Evolutionary conservation across 768 basidiomycete species (phyloP), one percentile per base, ranked within the genome.

Genomic region (Mycena crocata): DNA sequence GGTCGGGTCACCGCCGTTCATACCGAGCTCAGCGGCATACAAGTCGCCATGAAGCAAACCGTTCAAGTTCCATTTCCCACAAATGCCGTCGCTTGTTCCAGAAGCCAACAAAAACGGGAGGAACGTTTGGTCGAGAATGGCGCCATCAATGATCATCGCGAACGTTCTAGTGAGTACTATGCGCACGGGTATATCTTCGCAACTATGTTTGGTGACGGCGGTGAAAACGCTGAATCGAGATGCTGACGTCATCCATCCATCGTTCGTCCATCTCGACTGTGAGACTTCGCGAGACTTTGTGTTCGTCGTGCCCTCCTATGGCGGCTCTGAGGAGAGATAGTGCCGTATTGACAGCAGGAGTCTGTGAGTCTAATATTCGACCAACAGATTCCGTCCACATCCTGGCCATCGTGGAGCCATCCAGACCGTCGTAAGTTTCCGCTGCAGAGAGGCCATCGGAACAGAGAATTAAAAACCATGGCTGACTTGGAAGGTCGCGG

Each of bases 161-260:
- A 80, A 68, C 85, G 85, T 85, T 67, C 79, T 19, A 69, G 76
- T 39, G 80, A 78, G 69, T 83, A 83, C 62, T 83, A 84, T 62
- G 17, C 12, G 49, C 30, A 61, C 39, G 48, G 34, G 30, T 23
- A 42, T 26, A n/a, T n/a, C n/a, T n/a, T n/a, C n/a, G n/a, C n/a
- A 23, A 31, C 32, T 50, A 50, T 45, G 28, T 15, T 40, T 32
- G n/a, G n/a, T n/a, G 30, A 24, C 50, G 28, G 35, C 24, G 61
- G 21, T 62, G 56, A 73, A 80, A 57, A 81, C 85, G 46, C 84
- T 84, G 84, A 49, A 86, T 80, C 55, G 84, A 63, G 49, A 86
- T 78, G 35, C 83, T 83, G 34, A 79, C 76, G 67, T 86, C 85
- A 50, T 85, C 84, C 71, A 85, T 73, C 82, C 83, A 85, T 50